Evolutionary conservation across 768 basidiomycete species (phyloP), one percentile per base, ranked within the genome.

Genomic region (Pulveroboletus sp.): DNA sequence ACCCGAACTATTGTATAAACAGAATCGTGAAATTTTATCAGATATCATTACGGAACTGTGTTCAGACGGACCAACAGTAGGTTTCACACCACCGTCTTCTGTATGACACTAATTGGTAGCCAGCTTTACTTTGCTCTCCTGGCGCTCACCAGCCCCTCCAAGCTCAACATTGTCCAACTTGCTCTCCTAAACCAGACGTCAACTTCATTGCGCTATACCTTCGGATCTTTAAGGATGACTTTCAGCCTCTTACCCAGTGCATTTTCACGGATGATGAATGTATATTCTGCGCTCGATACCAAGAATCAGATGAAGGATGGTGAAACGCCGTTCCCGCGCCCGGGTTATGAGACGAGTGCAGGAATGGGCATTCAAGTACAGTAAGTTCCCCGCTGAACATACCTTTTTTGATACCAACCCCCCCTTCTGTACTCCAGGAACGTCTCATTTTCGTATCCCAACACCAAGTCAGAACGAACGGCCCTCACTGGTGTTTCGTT

Each of bases 391-490:
- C n/a, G n/a, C n/a, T n/a, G n/a, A n/a, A n/a, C n/a, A n/a, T n/a
- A n/a, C n/a, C n/a, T n/a, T n/a, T n/a, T n/a, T n/a, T 16, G 4
- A 16, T 16, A 14, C 16, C 12, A 33, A 33, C 12, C 32, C 16
- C 32, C 12, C 12, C 32, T 16, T 33, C n/a, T 14, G 16, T 33
- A n/a, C 5, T 35, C 3, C 34, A 84, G 82, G n/a, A 58, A 81
- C 43, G 72, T 84, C 0, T 66, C 67, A 0, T 84, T 84, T 49
- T 60, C 66, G 10, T 85, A 85, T 54, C 80, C 80, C 0, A 74
- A 70, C 19, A 66, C 65, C 41, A 53, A 57, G 14, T 50, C 60
- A 11, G 50, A 58, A 20, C 56, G 45, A n/a, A n/a, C n/a, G 3
- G 68, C 62, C 17, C 42, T 69, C 16, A 38, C 38, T 6, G 23